These are phyloP conservation scores for Boletellus sp. DNA, from an alignment of 768 basidiomycete genomes.

Conservation along the genomic window DNA sequence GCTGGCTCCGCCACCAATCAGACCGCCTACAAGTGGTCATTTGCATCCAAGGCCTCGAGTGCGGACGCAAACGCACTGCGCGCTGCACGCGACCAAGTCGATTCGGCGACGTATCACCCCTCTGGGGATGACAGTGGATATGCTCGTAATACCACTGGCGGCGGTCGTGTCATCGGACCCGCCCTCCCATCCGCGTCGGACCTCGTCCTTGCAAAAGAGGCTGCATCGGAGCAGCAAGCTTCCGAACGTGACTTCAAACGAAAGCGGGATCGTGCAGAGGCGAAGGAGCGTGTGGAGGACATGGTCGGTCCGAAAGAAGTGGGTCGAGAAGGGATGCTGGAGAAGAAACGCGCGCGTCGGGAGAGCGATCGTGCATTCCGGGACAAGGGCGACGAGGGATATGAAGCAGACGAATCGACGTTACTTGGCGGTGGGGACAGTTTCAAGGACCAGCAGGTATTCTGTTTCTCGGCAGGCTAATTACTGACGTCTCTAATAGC, in stretches of 20 bases:
- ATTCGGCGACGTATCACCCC: conserved; percentile 38
- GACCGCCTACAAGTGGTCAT: conserved; percentile 87
- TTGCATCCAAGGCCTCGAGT: conserved; percentile 63
- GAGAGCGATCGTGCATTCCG: conserved; percentile 69
- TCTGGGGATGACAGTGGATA: conserved; percentile 8
- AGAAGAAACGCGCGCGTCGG: conserved; percentile 76
- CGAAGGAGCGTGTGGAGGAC: conserved; percentile 70
- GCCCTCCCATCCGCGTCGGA: conserved; percentile 68
- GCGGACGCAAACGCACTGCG: conserved; percentile 58
- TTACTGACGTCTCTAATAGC: conserved; percentile 38
- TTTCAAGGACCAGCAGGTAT: conserved; percentile 70
- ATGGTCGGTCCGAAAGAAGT: conserved; percentile 75
- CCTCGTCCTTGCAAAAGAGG: conserved; percentile 65
- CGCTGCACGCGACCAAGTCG: conserved; percentile 56
- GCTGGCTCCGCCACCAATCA: conserved; percentile 57
- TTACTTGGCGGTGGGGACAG: conserved; percentile 82
- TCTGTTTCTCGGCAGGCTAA: neutral
- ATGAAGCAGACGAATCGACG: conserved; percentile 75
- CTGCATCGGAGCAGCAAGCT: conserved; percentile 46
- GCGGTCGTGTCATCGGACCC: conserved; percentile 57
- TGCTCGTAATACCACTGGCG: conserved; percentile 24
- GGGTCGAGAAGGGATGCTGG: conserved; percentile 80
- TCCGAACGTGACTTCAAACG: conserved; percentile 56
- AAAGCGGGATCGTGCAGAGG: conserved; percentile 63
- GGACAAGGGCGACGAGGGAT: conserved; percentile 69